Conservation (phyloP, 192 early-diverging fungal genomes). For the Coemansia sp. region DNA sequence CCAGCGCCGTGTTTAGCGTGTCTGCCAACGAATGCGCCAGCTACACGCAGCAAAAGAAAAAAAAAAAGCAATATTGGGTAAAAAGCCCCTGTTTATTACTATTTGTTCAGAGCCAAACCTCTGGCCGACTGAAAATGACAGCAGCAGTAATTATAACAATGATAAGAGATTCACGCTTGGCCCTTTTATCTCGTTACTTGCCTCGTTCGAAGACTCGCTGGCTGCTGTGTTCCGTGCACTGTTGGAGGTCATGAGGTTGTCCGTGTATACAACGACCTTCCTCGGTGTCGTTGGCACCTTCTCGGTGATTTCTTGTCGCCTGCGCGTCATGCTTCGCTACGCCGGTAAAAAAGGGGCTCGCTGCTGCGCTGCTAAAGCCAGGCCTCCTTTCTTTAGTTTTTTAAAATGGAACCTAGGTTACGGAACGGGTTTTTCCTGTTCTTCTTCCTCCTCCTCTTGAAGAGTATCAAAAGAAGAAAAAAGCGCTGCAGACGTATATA, state of each 20-base stretch:
- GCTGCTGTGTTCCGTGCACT: constrained; percentile 31
- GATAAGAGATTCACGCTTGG: too few relatives aligned
- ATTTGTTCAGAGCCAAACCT: too few relatives aligned
- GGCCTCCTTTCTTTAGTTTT: not conserved
- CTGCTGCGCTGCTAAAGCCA: not conserved
- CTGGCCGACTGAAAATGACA: too few relatives aligned
- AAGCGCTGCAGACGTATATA: too few relatives aligned
- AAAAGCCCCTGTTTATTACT: not conserved
- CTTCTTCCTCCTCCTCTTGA: too few relatives aligned
- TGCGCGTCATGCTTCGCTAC: constrained; percentile 32
- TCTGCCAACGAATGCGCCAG: constrained; percentile 34
- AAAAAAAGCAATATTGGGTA: not conserved
- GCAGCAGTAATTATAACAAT: too few relatives aligned
- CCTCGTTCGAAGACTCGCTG: constrained; percentile 31
- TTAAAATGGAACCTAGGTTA: too few relatives aligned
- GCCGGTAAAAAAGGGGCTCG: constrained; percentile 6
- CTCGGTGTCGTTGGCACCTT: constrained; percentile 47
- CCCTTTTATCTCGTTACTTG: constrained; percentile 9
- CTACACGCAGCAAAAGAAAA: constrained; percentile 15
- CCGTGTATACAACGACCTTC: constrained; percentile 53
- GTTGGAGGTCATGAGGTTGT: constrained; percentile 49
- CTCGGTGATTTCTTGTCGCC: constrained; percentile 44
- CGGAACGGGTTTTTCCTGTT: too few relatives aligned
- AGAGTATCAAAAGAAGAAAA: too few relatives aligned
- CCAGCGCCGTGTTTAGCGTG: constrained; percentile 47